These are phyloP conservation scores for Fusarium bactridioides DNA, from an alignment of 2,329 filamentous ascomycete species.

Conservation along the genomic window DNA sequence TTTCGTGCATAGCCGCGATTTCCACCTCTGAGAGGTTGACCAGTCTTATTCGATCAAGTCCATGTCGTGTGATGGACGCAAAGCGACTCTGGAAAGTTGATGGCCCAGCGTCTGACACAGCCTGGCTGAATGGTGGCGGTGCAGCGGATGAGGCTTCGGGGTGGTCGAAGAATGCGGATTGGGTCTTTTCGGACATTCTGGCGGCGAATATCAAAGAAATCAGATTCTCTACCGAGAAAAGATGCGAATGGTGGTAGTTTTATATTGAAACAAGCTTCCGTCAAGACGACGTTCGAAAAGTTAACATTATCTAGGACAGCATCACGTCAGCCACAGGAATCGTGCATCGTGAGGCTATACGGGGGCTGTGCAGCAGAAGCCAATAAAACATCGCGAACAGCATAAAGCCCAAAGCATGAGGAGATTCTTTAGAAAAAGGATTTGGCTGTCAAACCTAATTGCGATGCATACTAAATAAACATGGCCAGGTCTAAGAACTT, in stretches of 20 bases:
- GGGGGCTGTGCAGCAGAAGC: neutral
- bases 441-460: neutral
- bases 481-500: neutral
- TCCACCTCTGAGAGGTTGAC: slow-evolving; percentile 13
- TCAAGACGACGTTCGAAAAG: neutral
- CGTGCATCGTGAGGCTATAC: neutral
- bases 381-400: neutral
- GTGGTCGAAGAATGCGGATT: neutral
- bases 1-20: neutral
- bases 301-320: neutral
- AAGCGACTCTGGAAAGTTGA: neutral
- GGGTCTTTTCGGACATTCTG: neutral
- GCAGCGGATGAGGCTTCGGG: neutral
- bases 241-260: rapidly evolving
- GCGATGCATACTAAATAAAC: rapidly evolving
- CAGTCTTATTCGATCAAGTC: slow-evolving; percentile 1
- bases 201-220: rapidly evolving
- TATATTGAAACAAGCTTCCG: rapidly evolving
- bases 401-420: no score
- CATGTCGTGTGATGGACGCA: neutral
- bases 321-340: slow-evolving; percentile 10
- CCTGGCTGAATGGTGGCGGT: neutral
- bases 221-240: rapidly evolving
- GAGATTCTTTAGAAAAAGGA: rapidly evolving
- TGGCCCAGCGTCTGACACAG: neutral